Evolutionary conservation across 2,329 filamentous ascomycete genomes (phyloP).

Genomic region (Colletotrichum sp.): DNA sequence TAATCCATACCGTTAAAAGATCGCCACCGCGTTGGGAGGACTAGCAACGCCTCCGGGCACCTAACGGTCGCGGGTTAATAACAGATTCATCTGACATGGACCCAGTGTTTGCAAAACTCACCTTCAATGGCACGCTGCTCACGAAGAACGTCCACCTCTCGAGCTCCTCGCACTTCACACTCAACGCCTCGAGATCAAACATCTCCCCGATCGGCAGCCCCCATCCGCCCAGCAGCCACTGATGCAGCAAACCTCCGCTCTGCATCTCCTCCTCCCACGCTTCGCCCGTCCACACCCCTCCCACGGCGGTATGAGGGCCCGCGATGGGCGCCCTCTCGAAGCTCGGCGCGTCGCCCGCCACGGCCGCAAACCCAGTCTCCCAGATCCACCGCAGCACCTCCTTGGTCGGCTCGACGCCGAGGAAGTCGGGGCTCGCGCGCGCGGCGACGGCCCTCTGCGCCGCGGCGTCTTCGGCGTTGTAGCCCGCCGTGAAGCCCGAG

Average conservation of each 20-base stretch:
- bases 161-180: constrained; percentile 33
- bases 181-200: constrained; percentile 47
- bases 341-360: constrained; percentile 44
- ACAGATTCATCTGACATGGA: not conserved
- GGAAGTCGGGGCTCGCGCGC: constrained; percentile 30
- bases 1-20: constrained; percentile 24
- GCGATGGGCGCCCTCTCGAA: constrained; percentile 47
- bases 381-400: constrained; percentile 47
- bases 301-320: constrained; percentile 22
- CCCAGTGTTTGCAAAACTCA: not conserved
- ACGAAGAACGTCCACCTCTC: constrained; percentile 45
- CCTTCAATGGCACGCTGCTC: constrained; percentile 39
- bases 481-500: constrained; percentile 35
- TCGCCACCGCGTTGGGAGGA: constrained; percentile 41
- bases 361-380: constrained; percentile 47
- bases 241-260: constrained; percentile 29
- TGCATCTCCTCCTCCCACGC: constrained; percentile 23
- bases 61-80: constrained; percentile 19
- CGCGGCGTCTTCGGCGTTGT: constrained; percentile 25
- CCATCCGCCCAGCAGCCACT: constrained; percentile 53
- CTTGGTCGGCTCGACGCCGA: constrained; percentile 41
- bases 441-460: constrained; percentile 29
- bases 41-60: constrained; percentile 40
- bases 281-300: constrained; percentile 1
- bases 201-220: constrained; percentile 55